Conservation (phyloP, 331 rosid species). For the Cydonia oblonga region DNA sequence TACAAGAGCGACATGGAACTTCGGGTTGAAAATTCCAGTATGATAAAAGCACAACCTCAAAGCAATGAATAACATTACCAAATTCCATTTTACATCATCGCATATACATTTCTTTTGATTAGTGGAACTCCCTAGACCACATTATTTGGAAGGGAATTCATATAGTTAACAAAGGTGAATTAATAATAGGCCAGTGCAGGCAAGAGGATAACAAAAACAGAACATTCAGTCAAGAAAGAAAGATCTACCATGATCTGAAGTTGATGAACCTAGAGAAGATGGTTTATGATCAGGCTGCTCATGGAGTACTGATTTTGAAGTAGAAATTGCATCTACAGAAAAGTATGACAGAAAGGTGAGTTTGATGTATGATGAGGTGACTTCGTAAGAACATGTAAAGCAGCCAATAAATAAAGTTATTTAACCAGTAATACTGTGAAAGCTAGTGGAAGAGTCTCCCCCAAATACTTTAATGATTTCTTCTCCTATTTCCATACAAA, state of each 20-base stretch:
- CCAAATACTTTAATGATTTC: neutral
- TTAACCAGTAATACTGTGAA: neutral
- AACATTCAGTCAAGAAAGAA: neutral
- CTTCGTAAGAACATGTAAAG: neutral
- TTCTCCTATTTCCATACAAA: neutral
- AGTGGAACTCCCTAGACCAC: neutral
- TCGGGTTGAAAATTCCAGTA: neutral
- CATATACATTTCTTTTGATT: neutral
- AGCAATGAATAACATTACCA: neutral
- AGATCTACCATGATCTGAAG: conserved; percentile 2
- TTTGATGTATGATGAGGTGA: neutral
- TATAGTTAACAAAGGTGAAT: neutral
- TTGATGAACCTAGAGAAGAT: conserved; percentile 8
- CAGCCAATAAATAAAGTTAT: neutral
- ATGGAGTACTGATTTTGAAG: neutral
- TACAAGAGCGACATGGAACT: neutral
- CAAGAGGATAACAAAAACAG: neutral
- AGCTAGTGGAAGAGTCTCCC: neutral
- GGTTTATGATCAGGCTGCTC: conserved; percentile 4
- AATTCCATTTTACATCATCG: neutral
- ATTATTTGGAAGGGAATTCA: neutral
- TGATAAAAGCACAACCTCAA: neutral
- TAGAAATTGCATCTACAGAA: conserved; percentile 1
- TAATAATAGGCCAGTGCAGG: neutral
- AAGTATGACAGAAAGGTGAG: neutral